Evolutionary conservation across 495 filamentous ascomycete species (phyloP).

Genomic region (Aspergillus kassunensis): DNA sequence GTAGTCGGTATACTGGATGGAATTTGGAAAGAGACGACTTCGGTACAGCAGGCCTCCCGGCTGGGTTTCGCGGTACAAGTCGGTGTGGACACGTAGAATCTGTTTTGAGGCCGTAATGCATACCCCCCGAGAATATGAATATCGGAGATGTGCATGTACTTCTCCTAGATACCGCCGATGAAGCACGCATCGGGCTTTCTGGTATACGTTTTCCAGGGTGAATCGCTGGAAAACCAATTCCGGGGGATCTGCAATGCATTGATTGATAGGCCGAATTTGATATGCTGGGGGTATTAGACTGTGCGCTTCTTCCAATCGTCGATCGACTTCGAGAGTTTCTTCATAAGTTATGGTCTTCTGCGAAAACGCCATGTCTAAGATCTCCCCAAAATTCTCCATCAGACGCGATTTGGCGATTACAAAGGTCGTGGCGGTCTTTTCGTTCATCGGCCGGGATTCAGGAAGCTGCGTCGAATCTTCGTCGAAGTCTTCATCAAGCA

Average conservation of each 20-base stretch:
- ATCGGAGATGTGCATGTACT: slow-evolving; percentile 64
- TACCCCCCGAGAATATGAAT: slow-evolving; percentile 72
- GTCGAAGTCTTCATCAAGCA: slow-evolving; percentile 43
- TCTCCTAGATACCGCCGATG: slow-evolving; percentile 78
- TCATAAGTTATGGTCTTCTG: slow-evolving; percentile 60
- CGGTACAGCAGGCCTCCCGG: slow-evolving; percentile 66
- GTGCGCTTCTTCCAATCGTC: slow-evolving; percentile 64
- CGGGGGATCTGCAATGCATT: slow-evolving; percentile 69
- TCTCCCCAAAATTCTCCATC: slow-evolving; percentile 41
- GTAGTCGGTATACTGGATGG: slow-evolving; percentile 77
- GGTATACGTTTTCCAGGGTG: slow-evolving; percentile 74
- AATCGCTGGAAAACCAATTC: slow-evolving; percentile 78
- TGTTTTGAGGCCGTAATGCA: slow-evolving; percentile 78
- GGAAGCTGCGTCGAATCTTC: slow-evolving; percentile 33
- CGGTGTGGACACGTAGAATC: slow-evolving; percentile 69
- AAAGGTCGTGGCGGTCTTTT: slow-evolving; percentile 35
- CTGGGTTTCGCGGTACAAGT: slow-evolving; percentile 71
- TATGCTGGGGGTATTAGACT: slow-evolving; percentile 66
- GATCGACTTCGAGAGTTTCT: slow-evolving; percentile 72
- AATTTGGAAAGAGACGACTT: slow-evolving; percentile 73
- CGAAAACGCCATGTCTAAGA: slow-evolving; percentile 43
- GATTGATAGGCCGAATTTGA: slow-evolving; percentile 63
- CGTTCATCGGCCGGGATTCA: slow-evolving; percentile 29
- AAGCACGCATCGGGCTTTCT: slow-evolving; percentile 77
- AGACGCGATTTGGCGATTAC: slow-evolving; percentile 37